phyloP scores from a whole-genome alignment of 2,329 filamentous ascomycete genomes.

The Colletotrichum musicola region DNA sequence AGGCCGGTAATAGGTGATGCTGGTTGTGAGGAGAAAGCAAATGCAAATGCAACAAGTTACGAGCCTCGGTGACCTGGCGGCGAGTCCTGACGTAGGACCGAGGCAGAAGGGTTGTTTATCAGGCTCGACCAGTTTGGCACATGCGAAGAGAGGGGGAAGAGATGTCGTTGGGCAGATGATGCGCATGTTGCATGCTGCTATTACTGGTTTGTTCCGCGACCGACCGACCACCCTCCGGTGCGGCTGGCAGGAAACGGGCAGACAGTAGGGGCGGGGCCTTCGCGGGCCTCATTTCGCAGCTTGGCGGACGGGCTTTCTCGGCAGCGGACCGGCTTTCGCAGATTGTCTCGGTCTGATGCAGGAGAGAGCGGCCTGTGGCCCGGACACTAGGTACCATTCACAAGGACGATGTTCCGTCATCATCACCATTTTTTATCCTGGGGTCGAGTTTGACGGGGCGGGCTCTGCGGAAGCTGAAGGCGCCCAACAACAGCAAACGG shows the following conservation, averaged over 20 bases:
- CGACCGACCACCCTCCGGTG: background rate
- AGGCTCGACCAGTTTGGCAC: no score
- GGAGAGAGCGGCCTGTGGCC: background rate
- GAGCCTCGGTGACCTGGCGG: no score
- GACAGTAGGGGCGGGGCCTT: background rate
- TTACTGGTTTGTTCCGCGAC: background rate
- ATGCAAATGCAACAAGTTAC: no score
- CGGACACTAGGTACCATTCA: no score
- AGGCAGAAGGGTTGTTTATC: no score
- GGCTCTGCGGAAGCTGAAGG: background rate
- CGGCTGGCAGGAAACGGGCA: constrained; percentile 1
- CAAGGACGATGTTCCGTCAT: no score
- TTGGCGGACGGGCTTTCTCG: constrained; percentile 10
- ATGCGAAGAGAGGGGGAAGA: no score
- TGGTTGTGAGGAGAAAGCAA: no score
- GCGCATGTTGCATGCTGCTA: constrained; percentile 21
- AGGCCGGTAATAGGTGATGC: no score
- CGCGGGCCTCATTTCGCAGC: constrained; percentile 17
- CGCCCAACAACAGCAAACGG: no score
- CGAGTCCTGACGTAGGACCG: no score
- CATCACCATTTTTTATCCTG: no score
- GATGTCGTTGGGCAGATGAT: constrained; percentile 4
- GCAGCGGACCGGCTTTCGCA: constrained; percentile 1
- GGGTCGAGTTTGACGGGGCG: background rate
- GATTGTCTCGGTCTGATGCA: constrained; percentile 4